phyloP scores from a whole-genome alignment of 768 basidiomycete species.

The Suillus americanus region DNA sequence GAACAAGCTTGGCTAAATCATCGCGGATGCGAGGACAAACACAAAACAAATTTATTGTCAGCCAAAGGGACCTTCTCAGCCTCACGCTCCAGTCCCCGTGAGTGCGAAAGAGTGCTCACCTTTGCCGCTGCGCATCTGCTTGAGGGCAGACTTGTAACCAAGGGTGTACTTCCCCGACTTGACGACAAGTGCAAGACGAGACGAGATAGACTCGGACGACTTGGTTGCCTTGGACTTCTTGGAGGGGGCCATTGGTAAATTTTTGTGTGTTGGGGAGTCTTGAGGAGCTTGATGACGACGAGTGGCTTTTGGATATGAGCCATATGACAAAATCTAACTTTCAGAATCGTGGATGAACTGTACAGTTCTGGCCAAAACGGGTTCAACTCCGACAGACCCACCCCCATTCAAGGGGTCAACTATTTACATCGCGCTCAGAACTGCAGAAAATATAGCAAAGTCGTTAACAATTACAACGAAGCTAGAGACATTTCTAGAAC shows the following conservation, averaged over 20 bases:
- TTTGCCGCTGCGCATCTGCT: constrained; percentile 98
- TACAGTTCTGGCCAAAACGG: constrained; percentile 27
- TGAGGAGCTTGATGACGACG: constrained; percentile 14
- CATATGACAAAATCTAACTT: constrained; percentile 17
- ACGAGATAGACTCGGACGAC: constrained; percentile 89
- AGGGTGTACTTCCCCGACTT: constrained; percentile 98
- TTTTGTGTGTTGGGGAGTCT: constrained; percentile 11
- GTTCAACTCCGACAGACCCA: constrained; percentile 22
- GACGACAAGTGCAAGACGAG: constrained; percentile 92
- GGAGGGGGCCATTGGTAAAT: constrained; percentile 80
- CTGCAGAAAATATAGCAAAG: not conserved
- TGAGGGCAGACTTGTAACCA: constrained; percentile 97
- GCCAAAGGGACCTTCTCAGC: constrained; percentile 99
- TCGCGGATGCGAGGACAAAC: constrained; percentile 13
- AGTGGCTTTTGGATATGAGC: constrained; percentile 2
- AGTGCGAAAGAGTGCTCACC: constrained; percentile 67
- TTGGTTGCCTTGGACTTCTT: constrained; percentile 96
- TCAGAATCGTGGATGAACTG: constrained; percentile 20
- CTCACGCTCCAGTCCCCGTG: constrained; percentile 94
- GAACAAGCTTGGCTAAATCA: constrained; percentile 87
- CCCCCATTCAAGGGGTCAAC: constrained; percentile 6
- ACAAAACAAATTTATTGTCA: constrained; percentile 42
- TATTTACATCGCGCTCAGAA: not conserved
- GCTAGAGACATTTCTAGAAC: constrained; percentile 79
- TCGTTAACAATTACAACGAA: constrained; percentile 45